These are phyloP conservation scores for Candida ponderosae DNA, from an alignment of 805 yeast species.

Conservation along the genomic window DNA sequence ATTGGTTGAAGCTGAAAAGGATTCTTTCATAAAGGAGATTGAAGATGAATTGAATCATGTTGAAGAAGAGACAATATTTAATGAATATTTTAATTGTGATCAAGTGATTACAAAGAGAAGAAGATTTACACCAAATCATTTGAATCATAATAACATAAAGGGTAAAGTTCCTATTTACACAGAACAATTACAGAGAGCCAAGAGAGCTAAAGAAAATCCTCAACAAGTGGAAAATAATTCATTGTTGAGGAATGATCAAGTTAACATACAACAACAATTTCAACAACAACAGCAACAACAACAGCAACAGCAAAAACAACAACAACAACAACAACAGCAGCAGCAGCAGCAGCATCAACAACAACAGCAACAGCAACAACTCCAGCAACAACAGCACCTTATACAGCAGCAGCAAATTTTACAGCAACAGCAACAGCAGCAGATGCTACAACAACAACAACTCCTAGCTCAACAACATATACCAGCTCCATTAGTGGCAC, in stretches of 20 bases:
- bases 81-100: constrained; percentile 31
- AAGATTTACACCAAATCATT: constrained; percentile 39
- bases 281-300: no score
- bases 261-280: not conserved
- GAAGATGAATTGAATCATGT: constrained; percentile 23
- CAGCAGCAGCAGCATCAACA: not conserved
- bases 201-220: no score
- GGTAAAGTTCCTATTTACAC: constrained; percentile 37
- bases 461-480: no score
- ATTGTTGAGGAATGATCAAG: not conserved
- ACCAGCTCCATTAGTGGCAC: no score
- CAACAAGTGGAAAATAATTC: no score
- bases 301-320: not conserved
- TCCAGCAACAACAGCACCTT: not conserved
- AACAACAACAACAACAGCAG: not conserved
- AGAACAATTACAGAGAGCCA: constrained; percentile 8
- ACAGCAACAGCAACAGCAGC: not conserved
- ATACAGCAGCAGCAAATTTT: not conserved
- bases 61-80: constrained; percentile 23
- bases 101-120: constrained; percentile 36
- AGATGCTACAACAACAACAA: not conserved
- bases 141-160: constrained; percentile 36
- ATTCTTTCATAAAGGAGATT: constrained; percentile 19
- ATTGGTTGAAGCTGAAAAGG: constrained; percentile 16
- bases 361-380: constrained; percentile 2